A percentile compares a stretch with the other conserved stretches of the same genome.
Conservation (phyloP, 306 rosid genomes). For the Prunus campanulata region DNA sequence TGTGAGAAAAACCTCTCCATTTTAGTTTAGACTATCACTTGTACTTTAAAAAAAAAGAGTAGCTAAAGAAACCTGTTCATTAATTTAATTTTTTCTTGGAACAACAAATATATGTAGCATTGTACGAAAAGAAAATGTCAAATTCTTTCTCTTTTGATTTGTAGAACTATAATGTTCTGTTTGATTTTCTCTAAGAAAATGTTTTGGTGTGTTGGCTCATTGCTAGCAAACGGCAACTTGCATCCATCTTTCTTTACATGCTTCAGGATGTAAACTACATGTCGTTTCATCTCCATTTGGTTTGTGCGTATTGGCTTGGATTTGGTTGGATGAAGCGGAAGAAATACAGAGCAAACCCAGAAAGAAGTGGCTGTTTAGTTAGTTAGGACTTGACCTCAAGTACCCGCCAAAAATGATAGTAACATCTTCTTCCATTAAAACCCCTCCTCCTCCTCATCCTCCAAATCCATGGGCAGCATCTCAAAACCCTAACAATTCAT, state of each 20-base stretch:
- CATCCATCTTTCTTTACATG: background rate
- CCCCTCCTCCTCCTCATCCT: constrained; percentile 11
- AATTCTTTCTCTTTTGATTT: too few species aligned
- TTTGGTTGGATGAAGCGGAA: constrained; percentile 2
- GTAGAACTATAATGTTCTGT: too few species aligned
- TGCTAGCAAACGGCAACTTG: background rate
- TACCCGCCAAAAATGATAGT: constrained; percentile 28
- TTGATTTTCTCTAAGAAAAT: too few species aligned
- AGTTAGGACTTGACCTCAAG: background rate
- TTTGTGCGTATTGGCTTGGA: background rate
- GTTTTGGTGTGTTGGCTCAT: background rate
- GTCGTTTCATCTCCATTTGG: background rate
- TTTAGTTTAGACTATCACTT: too few species aligned
- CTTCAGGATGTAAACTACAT: background rate
- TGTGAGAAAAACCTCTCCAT: too few species aligned
- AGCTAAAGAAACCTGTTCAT: too few species aligned
- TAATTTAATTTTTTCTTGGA: too few species aligned
- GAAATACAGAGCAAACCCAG: background rate
- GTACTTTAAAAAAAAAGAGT: too few species aligned
- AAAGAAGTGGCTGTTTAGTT: background rate
- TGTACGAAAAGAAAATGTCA: too few species aligned
- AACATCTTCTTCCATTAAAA: constrained; percentile 9
- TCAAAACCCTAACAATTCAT: background rate
- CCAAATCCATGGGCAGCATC: constrained; percentile 13
- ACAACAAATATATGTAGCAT: too few species aligned